A percentile compares a stretch with the other conserved stretches of the same genome.
These are phyloP conservation scores for Fistulinella cinereoalba DNA, from an alignment of 1,284 basidiomycete species.

Conservation along the genomic window DNA sequence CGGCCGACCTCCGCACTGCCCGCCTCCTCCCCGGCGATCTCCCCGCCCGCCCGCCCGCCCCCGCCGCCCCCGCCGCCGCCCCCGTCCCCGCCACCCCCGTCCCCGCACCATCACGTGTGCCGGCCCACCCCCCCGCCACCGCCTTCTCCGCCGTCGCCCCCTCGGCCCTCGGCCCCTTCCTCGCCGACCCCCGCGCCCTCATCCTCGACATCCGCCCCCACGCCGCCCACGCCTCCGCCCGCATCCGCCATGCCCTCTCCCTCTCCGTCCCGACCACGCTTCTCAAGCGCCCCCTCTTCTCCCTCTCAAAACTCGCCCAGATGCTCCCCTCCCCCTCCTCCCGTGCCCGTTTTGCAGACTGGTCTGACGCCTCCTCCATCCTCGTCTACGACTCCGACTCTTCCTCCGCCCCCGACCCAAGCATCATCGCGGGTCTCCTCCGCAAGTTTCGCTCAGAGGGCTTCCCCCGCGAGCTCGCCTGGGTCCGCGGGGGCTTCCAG, in stretches of 20 bases:
- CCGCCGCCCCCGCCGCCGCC: conserved; percentile 1
- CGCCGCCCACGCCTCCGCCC: conserved; percentile 63
- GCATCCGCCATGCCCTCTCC: conserved; percentile 74
- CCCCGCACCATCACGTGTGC: background rate
- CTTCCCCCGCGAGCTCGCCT: conserved; percentile 64
- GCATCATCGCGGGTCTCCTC: conserved; percentile 76
- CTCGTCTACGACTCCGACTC: conserved; percentile 85
- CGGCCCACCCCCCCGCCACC: conserved; percentile 2
- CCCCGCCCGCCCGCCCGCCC: conserved; percentile 5
- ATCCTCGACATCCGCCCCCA: conserved; percentile 89
- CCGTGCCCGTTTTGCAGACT: conserved; percentile 58
- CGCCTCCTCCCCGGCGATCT: conserved; percentile 30
- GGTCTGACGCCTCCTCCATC: conserved; percentile 57
- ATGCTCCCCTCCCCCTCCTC: conserved; percentile 68
- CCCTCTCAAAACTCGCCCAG: conserved; percentile 66
- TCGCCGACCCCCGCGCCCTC: conserved; percentile 40
- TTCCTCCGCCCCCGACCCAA: conserved; percentile 52
- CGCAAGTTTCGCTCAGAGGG: conserved; percentile 79
- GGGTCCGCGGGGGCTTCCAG: conserved; percentile 80
- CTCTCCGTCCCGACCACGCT: conserved; percentile 93
- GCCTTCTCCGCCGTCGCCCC: conserved; percentile 36
- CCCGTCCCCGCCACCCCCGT: background rate
- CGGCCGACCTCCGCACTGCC: conserved; percentile 32
- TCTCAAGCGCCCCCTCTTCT: conserved; percentile 84
- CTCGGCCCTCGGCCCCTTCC: conserved; percentile 30